Conservation (phyloP, 441 rosid species). For the Jatropha multifida region DNA sequence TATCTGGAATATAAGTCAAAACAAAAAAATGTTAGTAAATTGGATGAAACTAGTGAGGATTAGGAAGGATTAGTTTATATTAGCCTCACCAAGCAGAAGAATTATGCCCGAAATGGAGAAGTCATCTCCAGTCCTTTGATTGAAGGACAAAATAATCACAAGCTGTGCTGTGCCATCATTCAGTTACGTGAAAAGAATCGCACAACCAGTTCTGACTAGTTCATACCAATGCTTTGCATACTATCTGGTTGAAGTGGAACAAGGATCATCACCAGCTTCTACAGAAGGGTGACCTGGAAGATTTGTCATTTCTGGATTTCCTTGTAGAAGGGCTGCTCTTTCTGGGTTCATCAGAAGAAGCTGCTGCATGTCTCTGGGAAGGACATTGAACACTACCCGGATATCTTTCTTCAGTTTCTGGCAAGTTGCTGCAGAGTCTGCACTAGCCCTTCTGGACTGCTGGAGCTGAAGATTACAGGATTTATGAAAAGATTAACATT, state of each 20-base stretch:
- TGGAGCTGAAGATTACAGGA: conserved; percentile 42
- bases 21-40: conserved; percentile 17
- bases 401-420: conserved; percentile 80
- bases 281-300: conserved; percentile 35
- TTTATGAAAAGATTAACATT: not conserved
- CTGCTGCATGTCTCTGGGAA: conserved; percentile 87
- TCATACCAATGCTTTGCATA: conserved; percentile 6
- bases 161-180: conserved; percentile 15
- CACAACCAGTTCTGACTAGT: conserved; percentile 21
- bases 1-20: conserved; percentile 17
- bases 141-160: conserved; percentile 19
- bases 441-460: conserved; percentile 45
- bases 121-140: conserved; percentile 22
- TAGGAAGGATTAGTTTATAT: conserved; percentile 11
- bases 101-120: conserved; percentile 18
- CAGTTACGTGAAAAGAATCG: conserved; percentile 18
- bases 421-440: conserved; percentile 46
- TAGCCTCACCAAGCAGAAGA: conserved; percentile 31
- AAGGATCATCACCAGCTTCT: conserved; percentile 26
- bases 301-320: conserved; percentile 31
- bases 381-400: conserved; percentile 62
- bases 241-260: conserved; percentile 33
- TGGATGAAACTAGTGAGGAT: not conserved
- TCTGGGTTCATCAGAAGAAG: conserved; percentile 87
- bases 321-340: conserved; percentile 67